Evolutionary conservation across 495 filamentous ascomycete species (phyloP), one percentile per base, ranked within the genome.

Genomic region (Choiromyces venosus): DNA sequence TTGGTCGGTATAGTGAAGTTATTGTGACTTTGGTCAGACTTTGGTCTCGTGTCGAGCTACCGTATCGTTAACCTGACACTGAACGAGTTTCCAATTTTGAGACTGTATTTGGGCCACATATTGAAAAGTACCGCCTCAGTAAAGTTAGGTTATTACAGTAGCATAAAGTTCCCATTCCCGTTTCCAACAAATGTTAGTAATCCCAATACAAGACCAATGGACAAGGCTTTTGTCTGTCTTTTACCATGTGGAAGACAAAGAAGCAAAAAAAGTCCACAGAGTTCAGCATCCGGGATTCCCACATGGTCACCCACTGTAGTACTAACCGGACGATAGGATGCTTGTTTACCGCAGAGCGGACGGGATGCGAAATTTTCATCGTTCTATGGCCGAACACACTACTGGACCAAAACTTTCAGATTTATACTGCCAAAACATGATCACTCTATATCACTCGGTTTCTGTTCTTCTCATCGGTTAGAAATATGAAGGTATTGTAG

Each of bases 291-390:
- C 37, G 37, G 35, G 66, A 68, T 68, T 68, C 36, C 66, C 36
- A 40, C 66, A 68, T 68, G 37, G 36, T 68, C 36, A 68, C 37
- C 37, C 38, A 69, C 67, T 44, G 38, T 35, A 69, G 67, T 46
- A 40, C 67, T 69, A 69, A 46, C 38, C n/a, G 35, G 38, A 35
- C n/a, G 38, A 69, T 69, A 46, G 19, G 19, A 39, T 69, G 8
- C 67, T 46, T 46, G 14, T 61, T 61, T 61, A 61, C 25, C 52
- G 12, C 52, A 61, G 52, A 61, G 52, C 52, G 52, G 52, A 33
- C 25, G 52, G 52, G 12, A 33, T 61, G 25, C 52, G 52, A 16
- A 61, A 61, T 16, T 61, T 61, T 61, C 25, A 61, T 33, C 52
- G 25, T 61, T 33, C 25, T 61, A 25, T 61, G 52, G 52, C 25